phyloP scores from a whole-genome alignment of 345 rosid genomes.

The Hirschfeldia incana region DNA sequence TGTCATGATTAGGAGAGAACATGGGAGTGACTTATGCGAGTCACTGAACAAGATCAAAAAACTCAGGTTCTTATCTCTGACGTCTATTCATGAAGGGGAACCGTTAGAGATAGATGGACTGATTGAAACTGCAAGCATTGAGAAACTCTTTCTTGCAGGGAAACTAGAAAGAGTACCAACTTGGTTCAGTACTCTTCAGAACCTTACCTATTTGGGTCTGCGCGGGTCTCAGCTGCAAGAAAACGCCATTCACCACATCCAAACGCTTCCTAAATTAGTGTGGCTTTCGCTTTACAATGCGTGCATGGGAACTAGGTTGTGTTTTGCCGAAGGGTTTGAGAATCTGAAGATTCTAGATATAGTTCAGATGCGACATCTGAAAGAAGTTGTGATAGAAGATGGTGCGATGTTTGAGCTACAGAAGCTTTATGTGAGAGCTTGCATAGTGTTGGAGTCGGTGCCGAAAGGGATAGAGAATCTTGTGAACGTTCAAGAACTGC shows the following conservation, averaged over 20 bases:
- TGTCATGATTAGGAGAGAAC: conserved; percentile 19
- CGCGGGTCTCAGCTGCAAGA: conserved; percentile 36
- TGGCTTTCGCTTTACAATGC: conserved; percentile 37
- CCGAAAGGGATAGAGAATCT: conserved; percentile 31
- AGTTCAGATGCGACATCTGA: conserved; percentile 8
- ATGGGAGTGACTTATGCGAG: conserved; percentile 39
- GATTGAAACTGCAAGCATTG: conserved; percentile 29
- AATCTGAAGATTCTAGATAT: conserved; percentile 28
- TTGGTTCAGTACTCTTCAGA: conserved; percentile 44
- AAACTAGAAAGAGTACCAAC: conserved; percentile 40
- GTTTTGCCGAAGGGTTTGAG: conserved; percentile 32
- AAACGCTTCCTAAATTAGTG: conserved; percentile 39
- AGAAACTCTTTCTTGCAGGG: conserved; percentile 37
- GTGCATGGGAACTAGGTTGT: conserved; percentile 6
- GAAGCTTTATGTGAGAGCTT: conserved; percentile 7
- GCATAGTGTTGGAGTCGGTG: conserved; percentile 28
- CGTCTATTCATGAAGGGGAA: conserved; percentile 18
- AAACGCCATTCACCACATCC: conserved; percentile 23
- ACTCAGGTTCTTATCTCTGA: conserved; percentile 35
- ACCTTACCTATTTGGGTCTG: conserved; percentile 19
- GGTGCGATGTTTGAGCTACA: conserved; percentile 33
- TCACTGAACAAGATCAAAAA: conserved; percentile 30
- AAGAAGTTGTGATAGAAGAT: conserved; percentile 21
- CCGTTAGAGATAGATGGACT: conserved; percentile 29
- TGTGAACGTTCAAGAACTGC: conserved; percentile 20